These are phyloP conservation scores for Trichoderma oligosporum DNA, from an alignment of 2,329 filamentous ascomycete genomes.

Conservation along the genomic window DNA sequence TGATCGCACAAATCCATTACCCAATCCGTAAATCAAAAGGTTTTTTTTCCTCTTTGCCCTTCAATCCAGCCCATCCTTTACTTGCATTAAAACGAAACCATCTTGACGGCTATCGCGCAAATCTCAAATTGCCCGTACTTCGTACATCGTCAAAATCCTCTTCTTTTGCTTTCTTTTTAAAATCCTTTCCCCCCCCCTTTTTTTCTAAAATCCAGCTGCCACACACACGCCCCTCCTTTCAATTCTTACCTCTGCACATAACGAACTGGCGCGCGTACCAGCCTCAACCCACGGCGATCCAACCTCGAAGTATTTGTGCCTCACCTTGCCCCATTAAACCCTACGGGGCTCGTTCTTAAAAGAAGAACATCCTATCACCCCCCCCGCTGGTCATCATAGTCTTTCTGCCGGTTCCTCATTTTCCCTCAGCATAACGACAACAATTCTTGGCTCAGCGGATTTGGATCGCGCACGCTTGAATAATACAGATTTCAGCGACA, in stretches of 20 bases:
- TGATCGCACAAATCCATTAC: background rate
- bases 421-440: background rate
- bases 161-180: background rate
- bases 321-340: background rate
- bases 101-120: background rate
- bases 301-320: background rate
- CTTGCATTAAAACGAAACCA: background rate
- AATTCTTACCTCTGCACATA: background rate
- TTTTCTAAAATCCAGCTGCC: constrained; percentile 2
- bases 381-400: background rate
- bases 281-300: constrained; percentile 14
- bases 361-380: background rate
- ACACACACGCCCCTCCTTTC: constrained; percentile 2
- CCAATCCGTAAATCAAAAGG: background rate
- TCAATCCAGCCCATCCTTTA: background rate
- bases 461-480: background rate
- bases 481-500: background rate
- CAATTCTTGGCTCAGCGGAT: background rate
- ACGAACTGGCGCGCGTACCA: background rate
- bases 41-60: background rate
- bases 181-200: background rate
- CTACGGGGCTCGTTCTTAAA: background rate
- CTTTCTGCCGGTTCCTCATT: background rate
- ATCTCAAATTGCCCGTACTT: too few relatives aligned
- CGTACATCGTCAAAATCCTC: constrained; percentile 7